phyloP scores from a whole-genome alignment of 441 rosid genomes.

The Manihot esculenta region DNA sequence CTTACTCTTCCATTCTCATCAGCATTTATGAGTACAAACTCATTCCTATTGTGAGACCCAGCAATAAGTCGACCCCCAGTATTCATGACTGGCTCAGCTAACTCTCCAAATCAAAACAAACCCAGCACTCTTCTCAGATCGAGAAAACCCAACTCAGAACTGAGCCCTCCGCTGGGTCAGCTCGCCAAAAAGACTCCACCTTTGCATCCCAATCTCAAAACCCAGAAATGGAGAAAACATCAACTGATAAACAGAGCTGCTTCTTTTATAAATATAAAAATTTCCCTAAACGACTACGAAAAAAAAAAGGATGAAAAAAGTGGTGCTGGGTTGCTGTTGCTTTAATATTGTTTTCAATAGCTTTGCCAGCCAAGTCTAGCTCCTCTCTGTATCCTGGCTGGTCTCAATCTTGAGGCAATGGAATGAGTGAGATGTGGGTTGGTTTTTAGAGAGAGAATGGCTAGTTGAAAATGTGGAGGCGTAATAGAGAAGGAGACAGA shows the following conservation, averaged over 20 bases:
- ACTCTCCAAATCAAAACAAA: background rate
- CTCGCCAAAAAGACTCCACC: constrained; percentile 37
- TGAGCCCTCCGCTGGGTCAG: constrained; percentile 21
- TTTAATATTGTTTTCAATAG: constrained; percentile 15
- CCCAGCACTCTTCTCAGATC: constrained; percentile 7
- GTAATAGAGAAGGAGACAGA: constrained; percentile 30
- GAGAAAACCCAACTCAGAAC: constrained; percentile 26
- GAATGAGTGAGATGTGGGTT: constrained; percentile 4
- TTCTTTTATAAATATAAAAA: background rate
- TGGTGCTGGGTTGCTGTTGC: background rate
- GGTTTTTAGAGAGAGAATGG: constrained; percentile 28
- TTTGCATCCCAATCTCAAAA: constrained; percentile 12
- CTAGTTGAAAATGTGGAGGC: constrained; percentile 20
- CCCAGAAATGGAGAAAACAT: constrained; percentile 14
- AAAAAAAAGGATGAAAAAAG: background rate
- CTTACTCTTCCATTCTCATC: constrained; percentile 85
- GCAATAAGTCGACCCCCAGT: constrained; percentile 90
- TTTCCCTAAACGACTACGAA: background rate
- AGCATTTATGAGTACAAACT: constrained; percentile 87
- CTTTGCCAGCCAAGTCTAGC: constrained; percentile 31
- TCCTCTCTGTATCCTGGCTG: constrained; percentile 33
- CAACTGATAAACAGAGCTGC: background rate
- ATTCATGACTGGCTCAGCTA: constrained; percentile 44
- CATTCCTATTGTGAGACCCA: constrained; percentile 96
- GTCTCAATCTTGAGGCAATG: constrained; percentile 30